Base-by-base conservation (phyloP, 2,329 filamentous ascomycete genomes). In the Mycosphaerella arachidis region DNA sequence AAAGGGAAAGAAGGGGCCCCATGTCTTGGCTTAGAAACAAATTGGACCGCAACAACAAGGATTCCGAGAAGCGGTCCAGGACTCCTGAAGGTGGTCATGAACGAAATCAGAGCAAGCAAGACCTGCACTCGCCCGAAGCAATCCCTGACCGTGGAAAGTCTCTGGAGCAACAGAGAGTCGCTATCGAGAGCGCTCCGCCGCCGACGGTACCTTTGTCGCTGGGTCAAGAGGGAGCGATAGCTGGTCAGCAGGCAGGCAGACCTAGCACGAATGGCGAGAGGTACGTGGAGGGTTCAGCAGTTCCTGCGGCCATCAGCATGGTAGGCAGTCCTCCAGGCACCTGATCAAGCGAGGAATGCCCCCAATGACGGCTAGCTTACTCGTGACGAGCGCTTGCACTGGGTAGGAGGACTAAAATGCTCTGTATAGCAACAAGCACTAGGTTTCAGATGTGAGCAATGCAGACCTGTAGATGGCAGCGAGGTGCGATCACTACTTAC, bases 1-100 rank as follows among this genome's bases (percentile, higher is more conserved):
- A 71, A 43, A 71, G 76, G 1, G 81, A 85, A 63, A 85, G 82
- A 72, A 86, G 82, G 63, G 82, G 84, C 1, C 79, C 85, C 1
- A 82, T 88, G 64, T 84, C 82, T 6, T 88, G 86, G 78, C 81
- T 88, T 64, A 82, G 86, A 64, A 84, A 82, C 63, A 88, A 87
- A 73, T 79, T 88, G 58, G 84, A 86, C 48, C 81, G 82, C 31
- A 81, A 80, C 60, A 81, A 82, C 31, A 76, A 78, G 59, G 78
- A 82, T 40, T 78, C 77, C 20, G 83, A 83, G 66, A 81, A 81
- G 64, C 65, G 72, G 24, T 68, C 70, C 1, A 62, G 68, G 50
- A 73, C 71, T 24, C 73, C 72, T 2, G 68, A 72, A 13, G 63
- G 79, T 78, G 61, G 61, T 1, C 65, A 66, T 35, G 65, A 68